Evolutionary conservation across 306 rosid species (phyloP).

Genomic region (Nissolia schottii): DNA sequence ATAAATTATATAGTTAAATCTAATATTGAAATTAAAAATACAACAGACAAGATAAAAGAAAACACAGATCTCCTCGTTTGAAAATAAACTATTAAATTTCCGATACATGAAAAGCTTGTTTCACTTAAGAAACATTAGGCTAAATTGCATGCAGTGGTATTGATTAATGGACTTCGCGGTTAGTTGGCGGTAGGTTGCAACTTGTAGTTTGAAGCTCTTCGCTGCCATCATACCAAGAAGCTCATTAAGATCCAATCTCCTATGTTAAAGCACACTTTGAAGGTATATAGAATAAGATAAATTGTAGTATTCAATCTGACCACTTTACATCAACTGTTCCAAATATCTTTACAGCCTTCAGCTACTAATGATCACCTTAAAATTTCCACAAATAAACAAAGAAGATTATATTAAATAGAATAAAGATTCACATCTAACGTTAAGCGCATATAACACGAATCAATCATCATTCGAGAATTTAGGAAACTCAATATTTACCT

Average conservation of each 20-base stretch:
- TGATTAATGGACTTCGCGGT: not conserved
- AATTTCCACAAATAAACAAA: not conserved
- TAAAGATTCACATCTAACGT: not conserved
- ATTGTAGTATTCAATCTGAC: not conserved
- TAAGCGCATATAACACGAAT: not conserved
- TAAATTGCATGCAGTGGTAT: not conserved
- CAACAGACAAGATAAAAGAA: too few relatives aligned
- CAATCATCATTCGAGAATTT: not conserved
- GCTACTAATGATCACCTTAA: constrained; percentile 4
- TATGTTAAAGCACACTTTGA: not conserved
- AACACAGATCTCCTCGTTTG: too few relatives aligned
- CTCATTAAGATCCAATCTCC: not conserved
- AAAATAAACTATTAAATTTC: too few relatives aligned
- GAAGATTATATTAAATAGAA: not conserved
- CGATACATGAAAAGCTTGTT: not conserved
- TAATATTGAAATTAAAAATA: too few relatives aligned
- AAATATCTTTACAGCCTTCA: constrained; percentile 28
- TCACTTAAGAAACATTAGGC: not conserved
- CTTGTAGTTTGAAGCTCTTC: not conserved
- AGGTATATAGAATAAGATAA: not conserved
- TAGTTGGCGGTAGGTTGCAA: not conserved
- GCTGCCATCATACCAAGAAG: not conserved
- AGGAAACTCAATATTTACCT: constrained; percentile 13
- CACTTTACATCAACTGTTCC: constrained; percentile 13
- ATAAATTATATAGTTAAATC: too few relatives aligned